Conservation (phyloP, 352 stramenopile species). For the Pythium phragmiticola region DNA sequence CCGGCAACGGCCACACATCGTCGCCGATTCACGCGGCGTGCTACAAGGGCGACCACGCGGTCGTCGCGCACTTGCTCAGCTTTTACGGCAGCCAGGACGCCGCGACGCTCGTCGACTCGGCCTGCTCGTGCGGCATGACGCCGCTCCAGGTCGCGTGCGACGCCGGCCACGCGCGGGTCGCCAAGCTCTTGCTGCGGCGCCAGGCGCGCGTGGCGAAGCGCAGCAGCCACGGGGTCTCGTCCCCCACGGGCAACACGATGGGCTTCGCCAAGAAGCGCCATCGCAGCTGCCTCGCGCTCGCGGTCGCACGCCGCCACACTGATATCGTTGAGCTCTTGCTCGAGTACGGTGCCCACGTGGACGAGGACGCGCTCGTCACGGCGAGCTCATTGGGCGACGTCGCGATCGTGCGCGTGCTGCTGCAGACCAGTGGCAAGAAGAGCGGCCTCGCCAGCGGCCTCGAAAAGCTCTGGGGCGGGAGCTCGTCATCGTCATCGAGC, state of each 20-base stretch:
- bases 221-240: background rate
- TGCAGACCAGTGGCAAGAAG: conserved; percentile 30
- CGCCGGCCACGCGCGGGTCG: conserved; percentile 46
- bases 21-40: conserved; percentile 74
- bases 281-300: conserved; percentile 52
- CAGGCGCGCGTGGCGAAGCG: conserved; percentile 56
- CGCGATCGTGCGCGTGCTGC: conserved; percentile 38
- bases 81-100: conserved; percentile 61
- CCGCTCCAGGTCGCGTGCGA: conserved; percentile 70
- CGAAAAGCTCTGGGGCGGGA: conserved; percentile 16
- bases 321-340: conserved; percentile 62
- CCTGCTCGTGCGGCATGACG: conserved; percentile 63
- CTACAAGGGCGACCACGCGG: conserved; percentile 49
- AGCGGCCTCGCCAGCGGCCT: conserved; percentile 22
- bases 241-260: background rate
- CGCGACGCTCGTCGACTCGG: conserved; percentile 66
- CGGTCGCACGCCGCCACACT: conserved; percentile 38
- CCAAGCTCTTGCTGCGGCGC: conserved; percentile 59
- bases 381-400: conserved; percentile 40
- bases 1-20: conserved; percentile 30
- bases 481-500: background rate
- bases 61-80: conserved; percentile 71
- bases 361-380: conserved; percentile 60
- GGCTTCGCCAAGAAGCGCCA: conserved; percentile 36
- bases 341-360: conserved; percentile 52